Percentiles rank a stretch among this genome's conserved stretches.
These are phyloP conservation scores for Metarhizium sp. DNA, from an alignment of 2,329 filamentous ascomycete genomes.

Conservation along the genomic window DNA sequence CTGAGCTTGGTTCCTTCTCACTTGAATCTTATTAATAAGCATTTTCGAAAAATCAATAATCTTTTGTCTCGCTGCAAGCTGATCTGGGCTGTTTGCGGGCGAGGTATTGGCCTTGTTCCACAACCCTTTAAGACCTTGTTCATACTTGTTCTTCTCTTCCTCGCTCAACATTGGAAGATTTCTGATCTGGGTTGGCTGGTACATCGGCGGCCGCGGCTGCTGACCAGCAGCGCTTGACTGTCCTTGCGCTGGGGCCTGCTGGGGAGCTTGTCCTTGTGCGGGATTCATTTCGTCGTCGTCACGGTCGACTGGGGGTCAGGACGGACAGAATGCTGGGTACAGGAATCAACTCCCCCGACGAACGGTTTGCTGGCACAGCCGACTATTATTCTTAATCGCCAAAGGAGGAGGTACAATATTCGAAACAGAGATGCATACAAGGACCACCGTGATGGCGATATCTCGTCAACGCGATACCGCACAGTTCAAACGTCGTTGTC, in stretches of 20 bases:
- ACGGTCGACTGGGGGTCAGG: background rate
- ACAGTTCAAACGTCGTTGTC: background rate
- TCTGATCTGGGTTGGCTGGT: constrained; percentile 42
- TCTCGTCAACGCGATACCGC: background rate
- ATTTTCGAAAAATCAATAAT: constrained; percentile 52
- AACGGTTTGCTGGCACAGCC: background rate
- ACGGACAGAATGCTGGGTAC: background rate
- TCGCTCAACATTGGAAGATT: constrained; percentile 38
- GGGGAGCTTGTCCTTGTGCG: constrained; percentile 13
- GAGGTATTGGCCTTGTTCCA: constrained; percentile 44
- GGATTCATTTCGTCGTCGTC: constrained; percentile 14
- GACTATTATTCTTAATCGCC: background rate
- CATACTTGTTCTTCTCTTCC: constrained; percentile 50
- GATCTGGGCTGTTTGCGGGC: constrained; percentile 36
- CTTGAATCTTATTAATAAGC: constrained; percentile 42
- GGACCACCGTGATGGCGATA: background rate
- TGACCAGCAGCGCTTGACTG: constrained; percentile 15
- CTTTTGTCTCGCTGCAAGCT: constrained; percentile 44
- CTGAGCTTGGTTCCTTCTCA: constrained; percentile 25
- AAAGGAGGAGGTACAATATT: background rate
- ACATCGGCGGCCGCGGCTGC: constrained; percentile 29
- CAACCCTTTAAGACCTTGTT: constrained; percentile 42
- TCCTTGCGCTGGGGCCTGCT: constrained; percentile 13
- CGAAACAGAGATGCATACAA: background rate
- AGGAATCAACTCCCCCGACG: background rate